Percentiles rank a stretch among this genome's conserved stretches.
Conservation (phyloP, 371 early-diverging fungal species). For the Mortierella sp. region DNA sequence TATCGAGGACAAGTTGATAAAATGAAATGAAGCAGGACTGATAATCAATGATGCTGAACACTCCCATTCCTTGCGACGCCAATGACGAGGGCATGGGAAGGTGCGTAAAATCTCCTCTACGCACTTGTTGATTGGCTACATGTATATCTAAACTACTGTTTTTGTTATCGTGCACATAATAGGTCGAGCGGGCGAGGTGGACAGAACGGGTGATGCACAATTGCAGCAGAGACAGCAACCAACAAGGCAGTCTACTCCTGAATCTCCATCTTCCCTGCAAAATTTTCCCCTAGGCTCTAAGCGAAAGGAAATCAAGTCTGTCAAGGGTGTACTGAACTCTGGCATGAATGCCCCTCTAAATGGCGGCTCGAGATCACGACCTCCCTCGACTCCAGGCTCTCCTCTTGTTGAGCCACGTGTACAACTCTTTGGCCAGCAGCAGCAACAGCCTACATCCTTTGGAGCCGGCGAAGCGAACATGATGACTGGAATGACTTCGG, state of each 20-base stretch:
- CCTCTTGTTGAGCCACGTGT: conserved; percentile 29
- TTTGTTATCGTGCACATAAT: not conserved
- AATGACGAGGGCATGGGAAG: conserved; percentile 25
- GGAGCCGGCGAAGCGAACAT: conserved; percentile 41
- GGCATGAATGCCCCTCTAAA: conserved; percentile 52
- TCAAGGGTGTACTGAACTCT: conserved; percentile 52
- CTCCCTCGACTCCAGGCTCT: conserved; percentile 44
- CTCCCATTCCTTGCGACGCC: conserved; percentile 23
- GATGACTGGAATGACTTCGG: conserved; percentile 29
- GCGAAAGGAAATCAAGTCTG: conserved; percentile 55
- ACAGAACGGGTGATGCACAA: conserved; percentile 1
- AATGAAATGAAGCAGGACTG: conserved; percentile 1
- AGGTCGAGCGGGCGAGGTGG: not conserved
- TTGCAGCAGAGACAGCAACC: conserved; percentile 16
- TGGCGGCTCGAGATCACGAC: conserved; percentile 41
- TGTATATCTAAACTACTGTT: not conserved
- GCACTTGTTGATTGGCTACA: not conserved
- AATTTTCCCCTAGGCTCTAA: conserved; percentile 49
- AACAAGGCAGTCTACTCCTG: conserved; percentile 19
- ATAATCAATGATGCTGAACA: not conserved
- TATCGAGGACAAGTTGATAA: not conserved
- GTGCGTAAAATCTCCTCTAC: conserved; percentile 15
- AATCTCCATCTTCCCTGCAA: conserved; percentile 41
- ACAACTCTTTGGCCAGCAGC: conserved; percentile 26
- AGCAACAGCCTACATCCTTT: conserved; percentile 25